These are phyloP conservation scores for Nakaseomyces glabratus DNA, from an alignment of 1,139 yeast species.

Conservation along the genomic window DNA sequence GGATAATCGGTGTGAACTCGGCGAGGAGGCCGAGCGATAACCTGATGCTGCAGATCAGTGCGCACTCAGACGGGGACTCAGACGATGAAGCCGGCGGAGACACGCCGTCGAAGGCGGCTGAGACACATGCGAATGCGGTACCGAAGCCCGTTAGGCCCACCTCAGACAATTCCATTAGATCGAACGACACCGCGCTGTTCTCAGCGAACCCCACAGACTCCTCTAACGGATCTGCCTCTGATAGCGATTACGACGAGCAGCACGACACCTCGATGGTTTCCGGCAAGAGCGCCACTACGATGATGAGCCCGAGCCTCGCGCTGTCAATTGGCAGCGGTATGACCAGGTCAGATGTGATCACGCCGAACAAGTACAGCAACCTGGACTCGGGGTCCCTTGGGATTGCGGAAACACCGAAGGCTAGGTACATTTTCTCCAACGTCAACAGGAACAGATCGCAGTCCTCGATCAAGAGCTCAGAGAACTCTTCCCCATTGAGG, in stretches of 20 bases:
- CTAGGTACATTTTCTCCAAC: conserved; percentile 2
- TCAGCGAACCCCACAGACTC: conserved; percentile 13
- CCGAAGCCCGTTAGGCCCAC: conserved; percentile 18
- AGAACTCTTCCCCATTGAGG: not conserved
- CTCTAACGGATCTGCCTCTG: conserved; percentile 6
- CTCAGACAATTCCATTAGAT: conserved; percentile 22
- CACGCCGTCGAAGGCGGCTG: not conserved
- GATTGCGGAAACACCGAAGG: conserved; percentile 3
- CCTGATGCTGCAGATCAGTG: conserved; percentile 14
- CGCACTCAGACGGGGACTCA: conserved; percentile 9
- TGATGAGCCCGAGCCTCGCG: not conserved
- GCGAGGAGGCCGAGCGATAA: conserved; percentile 25
- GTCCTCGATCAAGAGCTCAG: conserved; percentile 1
- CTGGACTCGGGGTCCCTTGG: not conserved
- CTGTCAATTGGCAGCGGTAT: not conserved
- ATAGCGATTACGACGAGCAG: not conserved
- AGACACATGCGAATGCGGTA: conserved; percentile 7
- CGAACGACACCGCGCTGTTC: conserved; percentile 21
- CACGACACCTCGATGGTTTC: not conserved
- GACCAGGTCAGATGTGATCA: not conserved
- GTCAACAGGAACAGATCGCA: conserved; percentile 1
- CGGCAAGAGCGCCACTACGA: not conserved
- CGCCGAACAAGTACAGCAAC: not conserved
- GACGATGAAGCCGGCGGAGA: conserved; percentile 2
- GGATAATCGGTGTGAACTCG: conserved; percentile 18